Percentiles rank a stretch among this genome's conserved stretches.
Evolutionary conservation across 805 yeast genomes (phyloP).

Genomic region (Yamadazyma tumulicola): DNA sequence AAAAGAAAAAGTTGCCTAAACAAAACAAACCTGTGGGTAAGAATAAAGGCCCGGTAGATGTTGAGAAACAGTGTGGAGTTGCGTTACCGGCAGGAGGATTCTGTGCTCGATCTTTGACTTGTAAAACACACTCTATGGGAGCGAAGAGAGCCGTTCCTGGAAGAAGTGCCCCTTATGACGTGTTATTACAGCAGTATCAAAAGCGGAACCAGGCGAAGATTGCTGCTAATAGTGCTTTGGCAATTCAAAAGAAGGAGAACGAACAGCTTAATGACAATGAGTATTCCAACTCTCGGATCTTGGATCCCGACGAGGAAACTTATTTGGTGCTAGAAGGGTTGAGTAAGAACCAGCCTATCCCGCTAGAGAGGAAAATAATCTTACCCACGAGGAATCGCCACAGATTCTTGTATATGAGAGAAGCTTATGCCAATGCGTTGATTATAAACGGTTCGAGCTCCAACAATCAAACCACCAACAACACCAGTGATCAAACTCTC

Average conservation of each 20-base stretch:
- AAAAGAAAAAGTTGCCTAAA: constrained; percentile 30
- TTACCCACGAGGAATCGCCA: constrained; percentile 70
- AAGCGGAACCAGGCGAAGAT: constrained; percentile 87
- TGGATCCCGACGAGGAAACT: constrained; percentile 90
- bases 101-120: constrained; percentile 93
- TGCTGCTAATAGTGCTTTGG: constrained; percentile 78
- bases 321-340: constrained; percentile 89
- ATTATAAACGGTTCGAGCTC: constrained; percentile 51
- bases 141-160: constrained; percentile 95
- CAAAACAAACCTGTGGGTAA: constrained; percentile 43
- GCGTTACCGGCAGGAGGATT: constrained; percentile 89
- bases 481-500: constrained; percentile 32
- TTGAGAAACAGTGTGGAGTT: constrained; percentile 95
- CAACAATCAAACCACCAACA: constrained; percentile 8
- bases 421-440: constrained; percentile 86
- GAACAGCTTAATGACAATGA: constrained; percentile 34
- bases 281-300: constrained; percentile 33
- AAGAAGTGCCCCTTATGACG: constrained; percentile 89
- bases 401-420: constrained; percentile 81
- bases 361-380: constrained; percentile 72
- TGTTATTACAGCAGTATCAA: constrained; percentile 82
- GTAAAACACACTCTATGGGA: constrained; percentile 98
- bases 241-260: constrained; percentile 71
- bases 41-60: constrained; percentile 81
- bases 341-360: constrained; percentile 72